A percentile compares a stretch with the other conserved stretches of the same genome.
Evolutionary conservation across 176 grass and related monocot species (phyloP).

Genomic region (Oryza australiensis): DNA sequence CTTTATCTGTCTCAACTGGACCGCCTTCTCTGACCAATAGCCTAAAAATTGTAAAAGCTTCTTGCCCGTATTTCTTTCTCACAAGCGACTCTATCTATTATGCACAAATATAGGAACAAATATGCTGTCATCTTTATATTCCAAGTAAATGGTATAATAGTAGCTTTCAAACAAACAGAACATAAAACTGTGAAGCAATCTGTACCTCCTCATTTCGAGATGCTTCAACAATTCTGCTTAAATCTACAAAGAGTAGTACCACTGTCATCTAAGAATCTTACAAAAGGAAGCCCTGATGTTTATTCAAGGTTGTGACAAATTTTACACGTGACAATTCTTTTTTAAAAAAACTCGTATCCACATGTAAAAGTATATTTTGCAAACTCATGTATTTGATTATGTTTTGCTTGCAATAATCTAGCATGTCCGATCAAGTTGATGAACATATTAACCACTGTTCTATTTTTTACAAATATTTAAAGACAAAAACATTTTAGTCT

Average conservation of each 20-base stretch:
- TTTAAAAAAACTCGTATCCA: not conserved
- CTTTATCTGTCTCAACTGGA: slow-evolving; percentile 71
- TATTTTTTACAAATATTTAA: not conserved
- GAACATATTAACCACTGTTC: not conserved
- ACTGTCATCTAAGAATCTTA: slow-evolving; percentile 25
- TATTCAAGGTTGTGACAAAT: slow-evolving; percentile 1
- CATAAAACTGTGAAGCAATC: slow-evolving; percentile 22
- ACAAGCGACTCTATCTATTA: slow-evolving; percentile 75
- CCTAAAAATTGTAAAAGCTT: slow-evolving; percentile 80
- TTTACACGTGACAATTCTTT: not conserved
- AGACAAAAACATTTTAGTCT: not conserved
- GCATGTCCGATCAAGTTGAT: not conserved
- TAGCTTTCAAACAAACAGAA: slow-evolving; percentile 11
- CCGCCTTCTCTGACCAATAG: slow-evolving; percentile 50
- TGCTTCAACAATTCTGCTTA: slow-evolving; percentile 58
- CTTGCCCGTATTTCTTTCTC: slow-evolving; percentile 72
- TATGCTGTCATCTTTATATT: not conserved
- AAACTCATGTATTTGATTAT: not conserved
- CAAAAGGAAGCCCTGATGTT: slow-evolving; percentile 8
- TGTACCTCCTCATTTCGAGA: slow-evolving; percentile 84
- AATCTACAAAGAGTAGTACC: slow-evolving; percentile 57
- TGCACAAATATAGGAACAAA: slow-evolving; percentile 31
- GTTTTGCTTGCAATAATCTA: not conserved
- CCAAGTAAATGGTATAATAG: not conserved
- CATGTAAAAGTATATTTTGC: not conserved